These are phyloP conservation scores for Colletotrichum noveboracense DNA, from an alignment of 2,329 filamentous ascomycete genomes.

Conservation along the genomic window DNA sequence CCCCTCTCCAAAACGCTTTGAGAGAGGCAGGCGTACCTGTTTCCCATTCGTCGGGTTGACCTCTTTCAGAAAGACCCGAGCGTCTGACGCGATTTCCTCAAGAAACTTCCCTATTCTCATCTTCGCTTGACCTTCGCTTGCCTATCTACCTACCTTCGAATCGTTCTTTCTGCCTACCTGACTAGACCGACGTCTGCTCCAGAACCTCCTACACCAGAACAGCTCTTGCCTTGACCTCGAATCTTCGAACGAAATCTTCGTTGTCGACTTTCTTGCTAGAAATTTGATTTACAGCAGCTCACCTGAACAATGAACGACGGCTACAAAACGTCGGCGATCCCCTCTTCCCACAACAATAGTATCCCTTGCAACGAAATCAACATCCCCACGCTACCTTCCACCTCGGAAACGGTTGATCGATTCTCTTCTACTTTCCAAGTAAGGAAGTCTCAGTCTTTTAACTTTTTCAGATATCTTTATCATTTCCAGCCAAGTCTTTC, in stretches of 20 bases:
- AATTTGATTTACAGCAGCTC: not conserved
- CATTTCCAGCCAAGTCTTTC: not conserved
- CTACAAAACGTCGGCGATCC: not conserved
- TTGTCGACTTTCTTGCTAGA: not conserved
- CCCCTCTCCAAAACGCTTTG: not conserved
- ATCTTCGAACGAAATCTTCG: not conserved
- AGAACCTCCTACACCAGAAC: not conserved
- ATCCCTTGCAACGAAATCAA: not conserved
- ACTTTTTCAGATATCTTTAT: not conserved
- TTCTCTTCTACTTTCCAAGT: not conserved
- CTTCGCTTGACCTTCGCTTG: not conserved
- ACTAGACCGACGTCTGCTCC: not conserved
- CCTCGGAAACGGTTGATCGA: not conserved
- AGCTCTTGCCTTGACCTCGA: not conserved
- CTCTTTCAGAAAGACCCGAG: not conserved
- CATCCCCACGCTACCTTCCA: not conserved
- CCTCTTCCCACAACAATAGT: not conserved
- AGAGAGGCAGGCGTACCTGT: not conserved
- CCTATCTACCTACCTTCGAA: not conserved
- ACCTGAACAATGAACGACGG: not conserved
- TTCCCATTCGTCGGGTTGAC: not conserved
- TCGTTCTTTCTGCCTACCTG: not conserved
- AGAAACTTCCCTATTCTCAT: not conserved
- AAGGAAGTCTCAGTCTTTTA: not conserved
- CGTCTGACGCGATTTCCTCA: not conserved